These are phyloP conservation scores for Termitomyces sp. DNA, from an alignment of 768 basidiomycete species.

Conservation along the genomic window DNA sequence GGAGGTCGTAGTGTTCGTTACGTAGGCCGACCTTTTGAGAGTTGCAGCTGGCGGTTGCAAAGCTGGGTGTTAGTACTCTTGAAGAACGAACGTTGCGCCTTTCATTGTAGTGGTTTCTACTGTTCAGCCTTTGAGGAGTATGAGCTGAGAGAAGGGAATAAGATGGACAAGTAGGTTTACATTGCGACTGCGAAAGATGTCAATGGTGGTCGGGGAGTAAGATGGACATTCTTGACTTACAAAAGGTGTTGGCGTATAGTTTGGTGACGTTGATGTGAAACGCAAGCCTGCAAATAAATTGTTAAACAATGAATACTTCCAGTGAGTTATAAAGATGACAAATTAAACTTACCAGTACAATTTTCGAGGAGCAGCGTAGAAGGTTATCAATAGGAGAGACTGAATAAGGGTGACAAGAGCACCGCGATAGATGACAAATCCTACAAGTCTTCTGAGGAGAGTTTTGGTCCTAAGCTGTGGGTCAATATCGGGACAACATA, in stretches of 20 bases:
- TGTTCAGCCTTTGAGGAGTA: constrained; percentile 16
- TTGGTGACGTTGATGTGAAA: constrained; percentile 44
- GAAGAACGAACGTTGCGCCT: constrained; percentile 2
- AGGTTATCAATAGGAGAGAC: constrained; percentile 31
- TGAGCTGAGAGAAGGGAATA: not conserved
- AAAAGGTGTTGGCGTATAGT: constrained; percentile 44
- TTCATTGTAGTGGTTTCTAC: constrained; percentile 14
- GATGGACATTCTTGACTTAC: constrained; percentile 27
- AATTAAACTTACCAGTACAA: constrained; percentile 29
- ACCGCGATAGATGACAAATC: constrained; percentile 36
- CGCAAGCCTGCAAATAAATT: constrained; percentile 30
- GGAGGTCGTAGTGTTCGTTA: constrained; percentile 11
- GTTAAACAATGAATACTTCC: not conserved
- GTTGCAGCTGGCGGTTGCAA: not conserved
- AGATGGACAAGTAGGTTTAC: constrained; percentile 12
- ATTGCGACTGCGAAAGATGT: constrained; percentile 23
- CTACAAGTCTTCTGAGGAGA: constrained; percentile 32
- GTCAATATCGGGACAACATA: not conserved
- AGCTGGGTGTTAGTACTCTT: constrained; percentile 3
- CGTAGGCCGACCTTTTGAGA: constrained; percentile 1
- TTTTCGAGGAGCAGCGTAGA: constrained; percentile 28
- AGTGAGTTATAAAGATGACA: not conserved
- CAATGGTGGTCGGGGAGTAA: not conserved
- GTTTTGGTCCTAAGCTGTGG: constrained; percentile 27
- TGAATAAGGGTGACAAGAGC: constrained; percentile 39